These are phyloP conservation scores for Saccharomyces uvarum DNA, from an alignment of 1,139 yeast genomes.

Conservation along the genomic window DNA sequence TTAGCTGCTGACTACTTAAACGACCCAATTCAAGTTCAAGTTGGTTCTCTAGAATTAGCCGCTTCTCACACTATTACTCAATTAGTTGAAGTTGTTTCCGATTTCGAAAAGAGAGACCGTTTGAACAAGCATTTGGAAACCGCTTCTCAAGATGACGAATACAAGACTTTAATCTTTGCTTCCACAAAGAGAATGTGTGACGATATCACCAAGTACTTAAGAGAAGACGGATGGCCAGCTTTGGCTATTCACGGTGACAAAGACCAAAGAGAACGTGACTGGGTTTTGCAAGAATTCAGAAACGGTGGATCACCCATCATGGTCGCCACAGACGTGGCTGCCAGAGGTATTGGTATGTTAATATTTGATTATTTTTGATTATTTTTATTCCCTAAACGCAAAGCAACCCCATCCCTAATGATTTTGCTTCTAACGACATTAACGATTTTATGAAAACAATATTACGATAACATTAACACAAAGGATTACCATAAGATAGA, in stretches of 20 bases:
- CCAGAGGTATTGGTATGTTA: constrained; percentile 98
- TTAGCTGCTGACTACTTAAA: constrained; percentile 84
- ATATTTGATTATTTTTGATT: constrained; percentile 21
- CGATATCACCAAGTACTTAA: constrained; percentile 81
- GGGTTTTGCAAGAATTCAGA: constrained; percentile 93
- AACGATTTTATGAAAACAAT: not conserved
- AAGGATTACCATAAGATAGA: not conserved
- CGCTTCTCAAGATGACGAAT: constrained; percentile 69
- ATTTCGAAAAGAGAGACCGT: constrained; percentile 90
- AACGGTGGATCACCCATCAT: constrained; percentile 87
- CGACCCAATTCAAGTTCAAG: constrained; percentile 91
- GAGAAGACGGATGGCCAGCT: constrained; percentile 99
- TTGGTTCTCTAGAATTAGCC: constrained; percentile 91
- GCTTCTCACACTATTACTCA: constrained; percentile 96
- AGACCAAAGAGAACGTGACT: constrained; percentile 95
- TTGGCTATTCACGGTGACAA: constrained; percentile 98
- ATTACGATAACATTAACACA: not conserved
- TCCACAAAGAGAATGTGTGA: constrained; percentile 97
- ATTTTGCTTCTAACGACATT: not conserved
- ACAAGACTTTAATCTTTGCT: constrained; percentile 81
- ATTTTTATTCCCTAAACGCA: not conserved
- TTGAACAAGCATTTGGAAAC: constrained; percentile 74
- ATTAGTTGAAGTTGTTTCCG: constrained; percentile 82
- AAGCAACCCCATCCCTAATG: not conserved
- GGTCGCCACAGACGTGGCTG: constrained; percentile 99